Percentiles rank a stretch among this genome's conserved stretches.
phyloP scores from a whole-genome alignment of 768 basidiomycete genomes.

The Rhodosporidiobolus sp. region DNA sequence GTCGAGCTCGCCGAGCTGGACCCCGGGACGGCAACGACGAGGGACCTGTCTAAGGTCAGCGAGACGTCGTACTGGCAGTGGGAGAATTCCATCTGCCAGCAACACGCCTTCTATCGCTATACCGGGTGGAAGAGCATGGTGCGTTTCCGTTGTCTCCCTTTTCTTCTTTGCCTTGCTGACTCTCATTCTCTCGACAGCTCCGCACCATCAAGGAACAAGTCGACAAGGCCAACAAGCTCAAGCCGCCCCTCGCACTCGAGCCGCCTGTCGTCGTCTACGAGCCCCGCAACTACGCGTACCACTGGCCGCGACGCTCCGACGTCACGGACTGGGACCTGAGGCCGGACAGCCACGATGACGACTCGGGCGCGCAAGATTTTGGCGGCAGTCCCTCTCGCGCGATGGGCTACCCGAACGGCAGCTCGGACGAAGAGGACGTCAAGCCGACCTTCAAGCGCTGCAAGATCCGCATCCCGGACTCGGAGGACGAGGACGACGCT shows the following conservation, averaged over 20 bases:
- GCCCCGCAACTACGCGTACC: background rate
- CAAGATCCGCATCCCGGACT: too few relatives aligned
- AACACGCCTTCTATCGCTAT: too few relatives aligned
- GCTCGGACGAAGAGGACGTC: too few relatives aligned
- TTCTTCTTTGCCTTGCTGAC: background rate
- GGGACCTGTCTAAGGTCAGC: background rate
- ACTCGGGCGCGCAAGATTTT: too few relatives aligned
- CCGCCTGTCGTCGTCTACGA: background rate
- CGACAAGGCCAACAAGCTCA: background rate
- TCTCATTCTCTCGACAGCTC: background rate
- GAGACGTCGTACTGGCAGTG: background rate
- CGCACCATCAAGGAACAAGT: background rate
- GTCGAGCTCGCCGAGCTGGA: conserved; percentile 1
- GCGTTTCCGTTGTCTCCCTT: background rate
- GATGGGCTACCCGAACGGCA: too few relatives aligned
- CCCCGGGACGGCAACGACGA: background rate
- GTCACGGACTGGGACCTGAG: too few relatives aligned
- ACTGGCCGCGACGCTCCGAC: too few relatives aligned
- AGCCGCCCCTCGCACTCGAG: background rate
- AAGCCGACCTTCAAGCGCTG: too few relatives aligned
- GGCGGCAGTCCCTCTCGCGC: too few relatives aligned
- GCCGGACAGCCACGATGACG: too few relatives aligned
- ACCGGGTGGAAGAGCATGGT: background rate
- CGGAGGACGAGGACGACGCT: too few relatives aligned
- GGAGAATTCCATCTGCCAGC: background rate